phyloP scores from a whole-genome alignment of 1,139 yeast species.

The Spencermartinsiella ligniputridi region DNA sequence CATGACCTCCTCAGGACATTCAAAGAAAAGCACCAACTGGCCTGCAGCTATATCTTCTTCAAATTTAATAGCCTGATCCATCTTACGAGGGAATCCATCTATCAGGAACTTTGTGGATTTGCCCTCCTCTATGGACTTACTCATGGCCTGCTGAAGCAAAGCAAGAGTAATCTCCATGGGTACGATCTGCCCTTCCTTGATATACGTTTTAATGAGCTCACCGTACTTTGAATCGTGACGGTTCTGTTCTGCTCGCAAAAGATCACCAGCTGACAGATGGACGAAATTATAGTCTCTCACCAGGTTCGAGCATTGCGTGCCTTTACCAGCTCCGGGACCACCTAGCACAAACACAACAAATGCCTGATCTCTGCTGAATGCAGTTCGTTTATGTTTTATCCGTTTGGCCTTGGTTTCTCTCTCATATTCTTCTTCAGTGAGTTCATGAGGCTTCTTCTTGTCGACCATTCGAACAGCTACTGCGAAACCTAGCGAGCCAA shows the following conservation, averaged over 20 bases:
- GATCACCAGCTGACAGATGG: constrained; percentile 92
- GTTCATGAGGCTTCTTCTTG: constrained; percentile 44
- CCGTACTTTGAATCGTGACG: constrained; percentile 83
- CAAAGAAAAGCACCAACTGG: constrained; percentile 80
- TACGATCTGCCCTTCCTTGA: constrained; percentile 84
- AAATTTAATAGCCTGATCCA: constrained; percentile 95
- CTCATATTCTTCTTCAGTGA: constrained; percentile 62
- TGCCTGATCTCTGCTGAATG: constrained; percentile 59
- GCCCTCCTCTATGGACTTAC: constrained; percentile 40
- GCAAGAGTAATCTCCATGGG: constrained; percentile 95
- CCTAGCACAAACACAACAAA: constrained; percentile 79
- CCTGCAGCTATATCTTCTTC: constrained; percentile 75
- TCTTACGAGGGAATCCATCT: constrained; percentile 26
- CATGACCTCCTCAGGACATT: constrained; percentile 92
- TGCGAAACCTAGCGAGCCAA: constrained; percentile 45
- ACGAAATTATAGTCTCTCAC: constrained; percentile 78
- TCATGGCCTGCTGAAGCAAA: constrained; percentile 73
- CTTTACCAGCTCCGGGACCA: constrained; percentile 92
- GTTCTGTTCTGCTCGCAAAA: constrained; percentile 84
- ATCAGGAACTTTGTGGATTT: constrained; percentile 39
- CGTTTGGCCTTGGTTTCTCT: constrained; percentile 26
- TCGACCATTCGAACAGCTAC: constrained; percentile 51
- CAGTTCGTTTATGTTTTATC: constrained; percentile 30
- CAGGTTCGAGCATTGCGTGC: constrained; percentile 87
- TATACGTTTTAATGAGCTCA: constrained; percentile 73